phyloP scores from a whole-genome alignment of 2,329 filamentous ascomycete genomes.

The Drechslera avenae region DNA sequence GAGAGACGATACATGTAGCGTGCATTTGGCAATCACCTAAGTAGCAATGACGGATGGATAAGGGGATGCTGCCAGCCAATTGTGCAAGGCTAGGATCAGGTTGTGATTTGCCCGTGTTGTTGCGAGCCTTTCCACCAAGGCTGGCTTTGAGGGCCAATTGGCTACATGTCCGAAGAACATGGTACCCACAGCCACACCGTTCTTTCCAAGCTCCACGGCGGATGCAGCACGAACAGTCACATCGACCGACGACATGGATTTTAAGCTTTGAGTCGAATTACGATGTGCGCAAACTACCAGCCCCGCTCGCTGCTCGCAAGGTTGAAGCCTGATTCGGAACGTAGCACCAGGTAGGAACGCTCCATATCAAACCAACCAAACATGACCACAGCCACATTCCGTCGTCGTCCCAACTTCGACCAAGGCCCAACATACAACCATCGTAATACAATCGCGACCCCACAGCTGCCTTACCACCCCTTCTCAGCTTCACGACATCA shows the following conservation, averaged over 20 bases:
- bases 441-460: constrained; percentile 10
- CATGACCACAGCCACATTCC: constrained; percentile 11
- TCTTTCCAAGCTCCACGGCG: not conserved
- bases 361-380: constrained; percentile 6
- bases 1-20: not conserved
- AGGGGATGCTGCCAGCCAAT: not conserved
- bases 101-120: constrained; percentile 1
- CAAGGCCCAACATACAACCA: constrained; percentile 8
- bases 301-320: constrained; percentile 1
- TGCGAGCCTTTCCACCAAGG: not conserved
- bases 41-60: not conserved
- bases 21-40: too few species aligned
- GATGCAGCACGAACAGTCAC: not conserved
- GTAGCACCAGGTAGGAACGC: constrained; percentile 1
- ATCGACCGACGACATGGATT: not conserved
- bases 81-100: not conserved
- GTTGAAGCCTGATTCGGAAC: constrained; percentile 6
- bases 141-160: constrained; percentile 1
- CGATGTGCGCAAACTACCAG: constrained; percentile 1
- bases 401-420: constrained; percentile 8
- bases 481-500: constrained; percentile 27
- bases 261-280: not conserved
- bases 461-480: constrained; percentile 19
- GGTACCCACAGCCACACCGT: constrained; percentile 1
- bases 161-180: constrained; percentile 1